Evolutionary conservation across 495 filamentous ascomycete genomes (phyloP).

Genomic region (Hypoxylon fuscum): DNA sequence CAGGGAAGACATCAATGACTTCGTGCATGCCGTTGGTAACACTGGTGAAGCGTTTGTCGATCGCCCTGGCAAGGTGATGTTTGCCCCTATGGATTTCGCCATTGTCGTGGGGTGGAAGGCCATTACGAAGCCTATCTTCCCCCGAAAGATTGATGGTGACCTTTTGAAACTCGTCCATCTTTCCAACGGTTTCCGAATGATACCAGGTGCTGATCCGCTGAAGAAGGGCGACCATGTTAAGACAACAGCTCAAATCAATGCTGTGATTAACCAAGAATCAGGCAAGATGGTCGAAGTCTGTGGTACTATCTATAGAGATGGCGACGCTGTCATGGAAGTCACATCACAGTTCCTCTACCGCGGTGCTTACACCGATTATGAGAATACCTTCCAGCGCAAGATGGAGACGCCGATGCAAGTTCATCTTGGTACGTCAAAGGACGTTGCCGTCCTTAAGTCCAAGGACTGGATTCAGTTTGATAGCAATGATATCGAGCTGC

Average conservation of each 20-base stretch:
- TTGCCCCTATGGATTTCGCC: slow-evolving; percentile 98
- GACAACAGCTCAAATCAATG: slow-evolving; percentile 95
- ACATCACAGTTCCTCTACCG: slow-evolving; percentile 98
- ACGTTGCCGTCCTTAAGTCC: slow-evolving; percentile 90
- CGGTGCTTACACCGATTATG: slow-evolving; percentile 88
- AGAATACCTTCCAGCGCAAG: slow-evolving; percentile 99
- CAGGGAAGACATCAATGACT: slow-evolving; percentile 92
- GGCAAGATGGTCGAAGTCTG: slow-evolving; percentile 99
- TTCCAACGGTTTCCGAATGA: slow-evolving; percentile 97
- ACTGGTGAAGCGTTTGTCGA: slow-evolving; percentile 99
- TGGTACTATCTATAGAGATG: slow-evolving; percentile 89
- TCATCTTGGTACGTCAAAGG: slow-evolving; percentile 83
- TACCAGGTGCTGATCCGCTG: slow-evolving; percentile 91
- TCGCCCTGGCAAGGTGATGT: slow-evolving; percentile 91
- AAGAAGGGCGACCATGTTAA: slow-evolving; percentile 93
- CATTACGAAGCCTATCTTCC: slow-evolving; percentile 98
- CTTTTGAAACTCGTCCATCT: slow-evolving; percentile 93
- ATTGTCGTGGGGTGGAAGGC: slow-evolving; percentile 99
- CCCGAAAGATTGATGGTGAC: slow-evolving; percentile 91
- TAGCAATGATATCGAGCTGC: slow-evolving; percentile 82
- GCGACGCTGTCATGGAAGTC: slow-evolving; percentile 95
- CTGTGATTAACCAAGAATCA: slow-evolving; percentile 96
- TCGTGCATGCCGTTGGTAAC: slow-evolving; percentile 97
- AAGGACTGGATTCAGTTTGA: slow-evolving; percentile 96
- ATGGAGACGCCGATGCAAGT: slow-evolving; percentile 95